phyloP scores from a whole-genome alignment of 1,284 basidiomycete genomes.

The Ganoderma sinense region DNA sequence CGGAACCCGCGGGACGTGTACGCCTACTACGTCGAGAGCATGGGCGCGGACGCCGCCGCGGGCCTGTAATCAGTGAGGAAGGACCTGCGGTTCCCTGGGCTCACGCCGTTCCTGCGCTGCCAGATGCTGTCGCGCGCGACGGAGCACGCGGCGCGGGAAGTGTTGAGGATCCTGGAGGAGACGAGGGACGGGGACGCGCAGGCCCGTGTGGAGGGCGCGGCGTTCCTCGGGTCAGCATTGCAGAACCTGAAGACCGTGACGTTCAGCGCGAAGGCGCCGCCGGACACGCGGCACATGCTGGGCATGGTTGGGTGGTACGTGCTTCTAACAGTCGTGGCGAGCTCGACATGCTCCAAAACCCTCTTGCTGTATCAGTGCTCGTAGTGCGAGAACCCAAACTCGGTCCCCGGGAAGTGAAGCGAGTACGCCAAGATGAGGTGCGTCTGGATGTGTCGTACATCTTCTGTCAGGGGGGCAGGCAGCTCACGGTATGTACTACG shows the following conservation, averaged over 20 bases:
- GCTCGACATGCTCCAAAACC: constrained; percentile 58
- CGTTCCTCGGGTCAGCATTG: constrained; percentile 57
- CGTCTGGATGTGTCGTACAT: too few species aligned
- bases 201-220: constrained; percentile 62
- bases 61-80: constrained; percentile 59
- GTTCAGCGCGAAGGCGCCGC: constrained; percentile 59
- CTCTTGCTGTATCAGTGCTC: constrained; percentile 27
- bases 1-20: constrained; percentile 65
- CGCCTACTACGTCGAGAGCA: constrained; percentile 62
- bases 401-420: too few species aligned
- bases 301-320: constrained; percentile 62
- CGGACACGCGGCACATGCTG: constrained; percentile 64
- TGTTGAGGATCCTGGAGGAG: constrained; percentile 54
- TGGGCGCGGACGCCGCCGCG: constrained; percentile 38
- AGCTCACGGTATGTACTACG: too few species aligned
- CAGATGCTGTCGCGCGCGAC: constrained; percentile 63
- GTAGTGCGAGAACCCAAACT: neutral
- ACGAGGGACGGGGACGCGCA: constrained; percentile 43
- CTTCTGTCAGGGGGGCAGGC: too few species aligned
- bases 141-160: constrained; percentile 60
- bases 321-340: constrained; percentile 56
- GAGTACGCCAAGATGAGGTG: too few species aligned
- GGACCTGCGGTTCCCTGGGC: constrained; percentile 50
- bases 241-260: constrained; percentile 65
- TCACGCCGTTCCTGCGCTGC: constrained; percentile 33